Evolutionary conservation across 768 basidiomycete genomes (phyloP).

Genomic region (Tricholomella constricta): DNA sequence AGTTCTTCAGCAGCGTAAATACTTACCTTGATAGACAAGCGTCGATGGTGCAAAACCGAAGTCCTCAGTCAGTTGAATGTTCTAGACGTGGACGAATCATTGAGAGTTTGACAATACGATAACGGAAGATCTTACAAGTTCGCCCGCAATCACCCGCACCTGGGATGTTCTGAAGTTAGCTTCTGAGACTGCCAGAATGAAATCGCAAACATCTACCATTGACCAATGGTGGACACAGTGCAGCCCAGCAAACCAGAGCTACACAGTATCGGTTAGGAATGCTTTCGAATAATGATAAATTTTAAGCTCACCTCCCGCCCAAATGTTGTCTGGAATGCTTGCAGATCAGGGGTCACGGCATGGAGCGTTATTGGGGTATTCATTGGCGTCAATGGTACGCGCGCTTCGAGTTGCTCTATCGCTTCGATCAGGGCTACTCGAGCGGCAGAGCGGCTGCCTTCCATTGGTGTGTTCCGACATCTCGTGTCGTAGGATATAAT

Average conservation of each 20-base stretch:
- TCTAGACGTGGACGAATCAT: slow-evolving; percentile 38
- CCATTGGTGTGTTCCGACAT: slow-evolving; percentile 82
- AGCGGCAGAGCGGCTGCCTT: slow-evolving; percentile 63
- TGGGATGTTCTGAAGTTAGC: slow-evolving; percentile 26
- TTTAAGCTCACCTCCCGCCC: slow-evolving; percentile 67
- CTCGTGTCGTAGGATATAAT: slow-evolving; percentile 77
- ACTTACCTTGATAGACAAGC: slow-evolving; percentile 66
- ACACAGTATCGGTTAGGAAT: slow-evolving; percentile 1
- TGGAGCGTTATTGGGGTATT: slow-evolving; percentile 69
- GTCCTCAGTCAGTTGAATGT: slow-evolving; percentile 66
- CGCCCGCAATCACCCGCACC: slow-evolving; percentile 84
- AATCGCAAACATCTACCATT: slow-evolving; percentile 55
- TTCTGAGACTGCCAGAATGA: slow-evolving; percentile 2
- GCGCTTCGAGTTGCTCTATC: slow-evolving; percentile 55
- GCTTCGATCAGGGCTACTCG: slow-evolving; percentile 54
- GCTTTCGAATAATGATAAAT: neutral
- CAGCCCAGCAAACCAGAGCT: slow-evolving; percentile 86
- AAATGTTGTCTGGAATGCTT: slow-evolving; percentile 76
- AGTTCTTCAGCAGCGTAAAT: neutral
- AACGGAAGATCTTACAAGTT: slow-evolving; percentile 54
- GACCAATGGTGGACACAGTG: slow-evolving; percentile 93
- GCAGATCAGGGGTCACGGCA: slow-evolving; percentile 78
- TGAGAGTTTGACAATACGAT: slow-evolving; percentile 5
- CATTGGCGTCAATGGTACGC: slow-evolving; percentile 50
- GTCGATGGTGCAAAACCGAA: slow-evolving; percentile 91